Evolutionary conservation across 164 flowering plant genomes (phyloP).

Genomic region (Magnolia officinalis): DNA sequence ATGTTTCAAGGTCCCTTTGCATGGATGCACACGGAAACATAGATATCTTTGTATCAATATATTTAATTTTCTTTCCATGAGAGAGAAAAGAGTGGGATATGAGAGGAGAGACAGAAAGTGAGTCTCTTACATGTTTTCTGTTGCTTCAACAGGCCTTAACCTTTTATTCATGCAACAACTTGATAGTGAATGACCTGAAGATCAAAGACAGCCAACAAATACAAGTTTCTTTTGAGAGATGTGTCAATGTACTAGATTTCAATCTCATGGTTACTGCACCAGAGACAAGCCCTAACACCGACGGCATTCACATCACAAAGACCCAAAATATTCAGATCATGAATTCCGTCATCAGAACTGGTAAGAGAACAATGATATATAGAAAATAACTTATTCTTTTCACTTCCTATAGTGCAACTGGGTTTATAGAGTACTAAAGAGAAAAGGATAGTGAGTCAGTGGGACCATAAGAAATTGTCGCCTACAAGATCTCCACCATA

Average conservation of each 20-base stretch:
- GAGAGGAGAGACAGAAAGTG: too few species aligned
- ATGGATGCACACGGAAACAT: neutral
- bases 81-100: too few species aligned
- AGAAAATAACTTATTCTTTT: neutral
- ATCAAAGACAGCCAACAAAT: slow-evolving; percentile 67
- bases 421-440: too few species aligned
- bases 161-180: slow-evolving; percentile 49
- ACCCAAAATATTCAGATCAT: slow-evolving; percentile 40
- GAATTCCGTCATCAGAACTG: slow-evolving; percentile 48
- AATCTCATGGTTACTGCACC: slow-evolving; percentile 14
- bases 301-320: slow-evolving; percentile 41
- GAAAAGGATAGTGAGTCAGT: too few species aligned
- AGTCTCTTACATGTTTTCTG: too few species aligned
- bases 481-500: too few species aligned
- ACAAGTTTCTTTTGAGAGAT: slow-evolving; percentile 50
- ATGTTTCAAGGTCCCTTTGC: slow-evolving; percentile 14
- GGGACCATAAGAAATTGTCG: too few species aligned
- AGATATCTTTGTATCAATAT: too few species aligned
- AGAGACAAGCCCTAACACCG: slow-evolving; percentile 16
- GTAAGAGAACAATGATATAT: slow-evolving; percentile 21
- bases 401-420: neutral
- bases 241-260: slow-evolving; percentile 17
- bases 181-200: slow-evolving; percentile 39
- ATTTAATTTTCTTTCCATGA: too few species aligned
- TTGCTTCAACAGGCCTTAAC: slow-evolving; percentile 54